These are phyloP conservation scores for Wickerhamomyces hampshirensis DNA, from an alignment of 805 yeast species.

Conservation along the genomic window DNA sequence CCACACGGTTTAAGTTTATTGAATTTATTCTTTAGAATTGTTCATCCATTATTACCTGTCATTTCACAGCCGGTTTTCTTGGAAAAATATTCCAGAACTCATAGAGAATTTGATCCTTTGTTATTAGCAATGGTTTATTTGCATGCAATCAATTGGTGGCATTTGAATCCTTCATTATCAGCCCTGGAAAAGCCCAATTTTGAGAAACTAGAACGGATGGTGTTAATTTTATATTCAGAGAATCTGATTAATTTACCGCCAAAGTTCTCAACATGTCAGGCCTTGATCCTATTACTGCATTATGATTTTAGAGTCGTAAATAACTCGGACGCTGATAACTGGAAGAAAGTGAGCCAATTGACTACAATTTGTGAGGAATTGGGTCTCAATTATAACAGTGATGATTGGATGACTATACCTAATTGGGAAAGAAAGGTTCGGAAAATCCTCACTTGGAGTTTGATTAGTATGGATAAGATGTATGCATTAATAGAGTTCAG, in stretches of 20 bases:
- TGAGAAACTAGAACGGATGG: conserved; percentile 24
- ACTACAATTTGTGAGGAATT: conserved; percentile 24
- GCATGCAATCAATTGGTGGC: conserved; percentile 25
- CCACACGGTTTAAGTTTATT: conserved; percentile 20
- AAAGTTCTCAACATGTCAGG: conserved; percentile 35
- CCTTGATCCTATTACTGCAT: conserved; percentile 30
- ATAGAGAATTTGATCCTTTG: conserved; percentile 28
- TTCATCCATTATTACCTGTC: conserved; percentile 26
- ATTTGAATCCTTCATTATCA: conserved; percentile 13
- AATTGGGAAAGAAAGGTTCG: conserved; percentile 26
- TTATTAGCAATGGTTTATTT: conserved; percentile 24
- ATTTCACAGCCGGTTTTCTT: conserved; percentile 22
- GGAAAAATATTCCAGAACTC: conserved; percentile 26
- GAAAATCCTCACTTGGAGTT: conserved; percentile 23
- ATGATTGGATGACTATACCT: conserved; percentile 24
- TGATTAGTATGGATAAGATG: conserved; percentile 25
- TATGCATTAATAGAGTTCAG: conserved; percentile 24
- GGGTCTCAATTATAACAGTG: conserved; percentile 23
- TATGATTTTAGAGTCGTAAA: conserved; percentile 14
- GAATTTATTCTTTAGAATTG: conserved; percentile 22
- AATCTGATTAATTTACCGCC: conserved; percentile 23
- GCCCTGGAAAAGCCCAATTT: conserved; percentile 16
- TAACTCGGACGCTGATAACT: conserved; percentile 11
- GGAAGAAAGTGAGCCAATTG: conserved; percentile 22
- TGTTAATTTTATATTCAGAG: conserved; percentile 24